phyloP scores from a whole-genome alignment of 306 rosid genomes.

The Sphenostylis stenocarpa region DNA sequence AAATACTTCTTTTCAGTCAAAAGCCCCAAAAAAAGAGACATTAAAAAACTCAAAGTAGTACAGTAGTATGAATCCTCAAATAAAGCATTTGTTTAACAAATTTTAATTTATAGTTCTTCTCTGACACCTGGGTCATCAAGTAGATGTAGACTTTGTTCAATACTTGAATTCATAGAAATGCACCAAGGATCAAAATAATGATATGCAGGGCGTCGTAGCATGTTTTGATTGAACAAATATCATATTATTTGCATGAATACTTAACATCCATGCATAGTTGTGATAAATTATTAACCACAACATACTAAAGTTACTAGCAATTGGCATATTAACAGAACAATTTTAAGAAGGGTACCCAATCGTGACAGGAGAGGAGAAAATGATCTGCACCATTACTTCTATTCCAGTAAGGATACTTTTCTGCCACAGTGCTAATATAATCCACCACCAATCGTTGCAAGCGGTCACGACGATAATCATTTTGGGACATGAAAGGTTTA shows the following conservation, averaged over 20 bases:
- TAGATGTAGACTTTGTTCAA: neutral
- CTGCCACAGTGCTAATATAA: conserved; percentile 33
- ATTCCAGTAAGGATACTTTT: conserved; percentile 54
- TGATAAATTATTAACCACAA: neutral
- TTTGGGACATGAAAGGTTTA: neutral
- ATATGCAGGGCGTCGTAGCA: neutral
- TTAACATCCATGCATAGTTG: neutral
- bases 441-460: conserved; percentile 49
- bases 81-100: neutral
- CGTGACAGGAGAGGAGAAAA: conserved; percentile 71
- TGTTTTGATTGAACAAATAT: neutral
- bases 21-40: neutral
- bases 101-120: neutral
- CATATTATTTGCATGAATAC: neutral
- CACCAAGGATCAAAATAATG: neutral
- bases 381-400: conserved; percentile 72
- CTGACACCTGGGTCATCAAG: conserved; percentile 3
- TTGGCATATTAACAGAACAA: neutral
- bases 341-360: conserved; percentile 47
- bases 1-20: neutral
- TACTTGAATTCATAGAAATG: neutral
- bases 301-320: neutral
- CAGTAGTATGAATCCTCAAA: conserved; percentile 19
- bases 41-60: neutral
- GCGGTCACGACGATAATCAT: conserved; percentile 50